These are phyloP conservation scores for Eucommia ulmoides DNA, from an alignment of 257 asterid genomes.

Conservation along the genomic window DNA sequence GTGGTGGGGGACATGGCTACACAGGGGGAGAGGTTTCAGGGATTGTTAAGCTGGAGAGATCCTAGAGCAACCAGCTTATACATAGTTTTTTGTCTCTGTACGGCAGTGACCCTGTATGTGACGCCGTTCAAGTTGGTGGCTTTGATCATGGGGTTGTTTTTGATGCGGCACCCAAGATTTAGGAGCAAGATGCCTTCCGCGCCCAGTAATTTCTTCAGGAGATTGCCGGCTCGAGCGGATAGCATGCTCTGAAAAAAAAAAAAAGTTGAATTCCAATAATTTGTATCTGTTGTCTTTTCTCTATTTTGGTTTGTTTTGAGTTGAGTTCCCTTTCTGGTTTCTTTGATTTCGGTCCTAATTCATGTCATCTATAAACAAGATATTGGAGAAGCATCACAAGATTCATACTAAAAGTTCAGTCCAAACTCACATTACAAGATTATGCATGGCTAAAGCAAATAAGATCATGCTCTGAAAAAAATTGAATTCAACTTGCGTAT, in stretches of 20 bases:
- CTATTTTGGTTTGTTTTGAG: too few species aligned
- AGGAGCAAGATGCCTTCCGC: not conserved
- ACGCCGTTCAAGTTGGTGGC: not conserved
- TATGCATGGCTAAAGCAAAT: too few species aligned
- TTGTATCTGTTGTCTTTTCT: too few species aligned
- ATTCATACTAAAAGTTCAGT: too few species aligned
- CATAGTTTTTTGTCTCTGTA: not conserved
- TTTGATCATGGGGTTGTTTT: not conserved
- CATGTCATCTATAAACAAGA: too few species aligned
- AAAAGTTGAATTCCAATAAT: too few species aligned
- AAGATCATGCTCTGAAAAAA: too few species aligned
- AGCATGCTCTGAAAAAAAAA: slow-evolving; percentile 16
- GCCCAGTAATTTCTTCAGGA: not conserved
- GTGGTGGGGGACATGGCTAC: slow-evolving; percentile 25
- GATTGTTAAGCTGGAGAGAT: slow-evolving; percentile 37
- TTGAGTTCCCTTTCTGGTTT: too few species aligned
- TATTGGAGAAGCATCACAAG: too few species aligned
- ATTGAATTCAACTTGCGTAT: too few species aligned
- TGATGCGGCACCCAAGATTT: not conserved
- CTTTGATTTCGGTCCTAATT: too few species aligned
- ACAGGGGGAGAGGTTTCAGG: slow-evolving; percentile 33
- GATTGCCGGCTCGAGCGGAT: not conserved
- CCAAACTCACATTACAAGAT: too few species aligned
- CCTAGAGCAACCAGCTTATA: slow-evolving; percentile 28
- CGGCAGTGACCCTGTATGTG: not conserved